These are phyloP conservation scores for Sclerotinia sclerotiorum DNA, from an alignment of 2,329 filamentous ascomycete species.

Conservation along the genomic window DNA sequence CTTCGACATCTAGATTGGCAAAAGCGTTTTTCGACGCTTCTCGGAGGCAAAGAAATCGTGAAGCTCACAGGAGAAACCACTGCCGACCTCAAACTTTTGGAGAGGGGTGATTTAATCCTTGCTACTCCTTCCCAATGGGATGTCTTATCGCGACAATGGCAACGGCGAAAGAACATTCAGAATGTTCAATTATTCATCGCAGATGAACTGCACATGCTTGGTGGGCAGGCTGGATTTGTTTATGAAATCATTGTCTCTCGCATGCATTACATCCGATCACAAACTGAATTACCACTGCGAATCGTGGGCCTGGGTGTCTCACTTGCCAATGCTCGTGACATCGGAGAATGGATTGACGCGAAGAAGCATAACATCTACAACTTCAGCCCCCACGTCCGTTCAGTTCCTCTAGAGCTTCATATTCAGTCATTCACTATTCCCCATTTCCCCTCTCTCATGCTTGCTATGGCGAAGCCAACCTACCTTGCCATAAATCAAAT, in stretches of 20 bases:
- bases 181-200: slow-evolving; percentile 88
- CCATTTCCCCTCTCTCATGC: slow-evolving; percentile 96
- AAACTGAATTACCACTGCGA: slow-evolving; percentile 80
- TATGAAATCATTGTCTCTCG: slow-evolving; percentile 98
- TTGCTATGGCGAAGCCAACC: slow-evolving; percentile 95
- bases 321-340: slow-evolving; percentile 85
- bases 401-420: slow-evolving; percentile 87
- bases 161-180: slow-evolving; percentile 92
- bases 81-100: slow-evolving; percentile 83
- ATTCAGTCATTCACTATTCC: slow-evolving; percentile 95
- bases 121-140: slow-evolving; percentile 97
- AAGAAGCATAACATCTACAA: slow-evolving; percentile 99
- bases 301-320: slow-evolving; percentile 91
- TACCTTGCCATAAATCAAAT: slow-evolving; percentile 87
- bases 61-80: slow-evolving; percentile 93
- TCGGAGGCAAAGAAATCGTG: slow-evolving; percentile 83
- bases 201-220: slow-evolving; percentile 91
- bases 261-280: slow-evolving; percentile 92
- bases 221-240: slow-evolving; percentile 79
- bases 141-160: slow-evolving; percentile 92
- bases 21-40: slow-evolving; percentile 67
- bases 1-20: slow-evolving; percentile 81
- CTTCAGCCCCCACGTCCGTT: slow-evolving; percentile 89
- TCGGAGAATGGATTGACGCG: slow-evolving; percentile 97
- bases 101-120: slow-evolving; percentile 82